Evolutionary conservation across 257 asterid genomes (phyloP), one percentile per base, ranked within the genome.

Genomic region (Fraxinus excelsior): DNA sequence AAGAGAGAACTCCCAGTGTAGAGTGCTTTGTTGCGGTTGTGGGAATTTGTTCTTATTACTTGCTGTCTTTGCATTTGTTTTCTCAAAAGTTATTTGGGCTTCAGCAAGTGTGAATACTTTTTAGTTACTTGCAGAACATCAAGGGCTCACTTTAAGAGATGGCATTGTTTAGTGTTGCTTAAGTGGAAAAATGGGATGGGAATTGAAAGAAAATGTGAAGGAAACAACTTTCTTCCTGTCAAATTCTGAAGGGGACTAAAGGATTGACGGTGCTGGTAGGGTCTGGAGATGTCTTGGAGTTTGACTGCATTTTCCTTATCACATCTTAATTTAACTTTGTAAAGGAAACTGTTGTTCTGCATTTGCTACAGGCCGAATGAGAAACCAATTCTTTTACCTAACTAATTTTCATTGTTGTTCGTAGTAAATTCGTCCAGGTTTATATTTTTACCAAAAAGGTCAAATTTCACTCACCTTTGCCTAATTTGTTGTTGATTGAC

Each of bases 231-330:
- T 70, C 71, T 42, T 42, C 3, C 12, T 9, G 44, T 44, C 78
- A 37, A 60, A 72, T 68, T 26, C 38, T 69, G 53, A 71, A 74
- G n/a, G 56, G 53, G 28, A 79, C 75, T 23, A 67, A 21, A 71
- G 19, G 23, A 72, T 71, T 32, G 25, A 9, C 7, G 21, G 34
- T 29, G 10, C 62, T 5, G 18, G 62, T 51, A 51, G 23, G 19
- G 4, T 19, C 13, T 44, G 19, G 53, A 13, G 53, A 44, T 44
- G 53, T 44, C 25, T 51, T 16, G 21, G 62, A 7, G 4, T 18
- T 51, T 51, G 62, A 6, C 23, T 51, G 53, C 53, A 13, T 44
- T 44, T 44, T 44, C 19, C 53, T 12, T 44, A 12, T 44, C 4
- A 44, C 53, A 14, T 44, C 53, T 44, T 13, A 44, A 51, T 51